These are phyloP conservation scores for Podospora didyma DNA, from an alignment of 495 filamentous ascomycete genomes.

Conservation along the genomic window DNA sequence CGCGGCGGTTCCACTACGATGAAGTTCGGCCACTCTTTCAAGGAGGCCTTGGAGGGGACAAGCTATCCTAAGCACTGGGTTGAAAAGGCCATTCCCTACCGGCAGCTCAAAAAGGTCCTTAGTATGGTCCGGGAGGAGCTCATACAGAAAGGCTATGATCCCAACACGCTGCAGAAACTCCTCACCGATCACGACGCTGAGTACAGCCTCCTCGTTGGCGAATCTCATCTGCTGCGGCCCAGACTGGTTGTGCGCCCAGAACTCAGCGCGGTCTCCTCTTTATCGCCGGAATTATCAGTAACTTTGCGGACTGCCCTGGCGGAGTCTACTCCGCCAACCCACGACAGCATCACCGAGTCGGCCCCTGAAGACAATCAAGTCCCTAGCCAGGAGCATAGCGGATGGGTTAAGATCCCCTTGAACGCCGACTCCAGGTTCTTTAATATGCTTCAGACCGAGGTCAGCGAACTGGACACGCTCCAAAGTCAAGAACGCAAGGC, in stretches of 20 bases:
- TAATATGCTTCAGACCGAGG: constrained; percentile 55
- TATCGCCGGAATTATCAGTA: background rate
- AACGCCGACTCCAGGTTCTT: constrained; percentile 67
- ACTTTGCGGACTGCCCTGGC: background rate
- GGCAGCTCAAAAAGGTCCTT: constrained; percentile 71
- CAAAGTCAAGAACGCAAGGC: constrained; percentile 53
- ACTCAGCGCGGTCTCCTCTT: background rate
- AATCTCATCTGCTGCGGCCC: constrained; percentile 21
- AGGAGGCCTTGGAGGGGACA: constrained; percentile 52
- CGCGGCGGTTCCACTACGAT: constrained; percentile 37
- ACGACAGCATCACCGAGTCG: background rate
- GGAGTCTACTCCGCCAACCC: constrained; percentile 2
- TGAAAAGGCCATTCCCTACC: constrained; percentile 65
- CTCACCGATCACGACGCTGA: constrained; percentile 38
- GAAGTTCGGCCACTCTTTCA: constrained; percentile 73
- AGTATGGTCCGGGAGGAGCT: constrained; percentile 63
- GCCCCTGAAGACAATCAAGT: background rate
- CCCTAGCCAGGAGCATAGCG: constrained; percentile 8
- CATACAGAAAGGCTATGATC: constrained; percentile 54
- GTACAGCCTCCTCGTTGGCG: constrained; percentile 42
- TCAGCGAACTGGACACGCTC: constrained; percentile 55
- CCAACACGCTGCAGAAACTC: constrained; percentile 53
- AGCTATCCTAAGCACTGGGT: constrained; percentile 64
- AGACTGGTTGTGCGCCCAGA: constrained; percentile 24
- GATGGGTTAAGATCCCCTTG: constrained; percentile 60